Evolutionary conservation across 805 yeast genomes (phyloP), one percentile per base, ranked within the genome.

Genomic region (Sungouiella thailandica): DNA sequence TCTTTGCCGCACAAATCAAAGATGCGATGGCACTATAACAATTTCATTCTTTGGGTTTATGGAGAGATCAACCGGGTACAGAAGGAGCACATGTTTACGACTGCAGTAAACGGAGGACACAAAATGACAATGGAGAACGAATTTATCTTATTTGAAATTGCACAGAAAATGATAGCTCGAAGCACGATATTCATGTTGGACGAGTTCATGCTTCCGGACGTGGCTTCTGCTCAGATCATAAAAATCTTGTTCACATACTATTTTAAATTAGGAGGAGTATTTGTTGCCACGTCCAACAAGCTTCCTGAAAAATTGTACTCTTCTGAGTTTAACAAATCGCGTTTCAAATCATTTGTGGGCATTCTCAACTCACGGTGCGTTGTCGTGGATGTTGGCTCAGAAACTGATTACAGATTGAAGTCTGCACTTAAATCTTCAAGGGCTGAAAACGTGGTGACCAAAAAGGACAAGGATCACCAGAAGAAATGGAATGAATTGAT

Each of bases 191-290:
- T 82, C 39, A 63, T 81, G 54, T 55, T 82, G 25, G 89, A 82
- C 52, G 89, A 83, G 52, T 82, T 82, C 57, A 79, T 80, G 83
- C 51, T 82, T 19, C 89, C 89, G 0, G 89, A 82, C 50, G 67
- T 83, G 23, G 84, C 87, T 0, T 72, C 83, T 15, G 88, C 86
- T 1, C 81, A 79, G 46, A 78, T 82, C 23, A 60, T 82, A 36
- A 76, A 78, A 52, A 65, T 78, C 10, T 55, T 82, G 31, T 79
- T 82, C 55, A 76, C 82, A 0, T 79, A 74, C 51, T 82, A 74
- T 57, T 81, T 82, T 62, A 80, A 76, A 45, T 53, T 82, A 9
- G 89, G 89, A 3, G 89, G 89, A 4, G 84, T 82, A 0, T 55
- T 82, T 28, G 80, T 82, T 15, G 86, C 88, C 3, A 82, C 87